Conservation (phyloP, 352 stramenopile genomes). For the Phytophthora nicotianae region DNA sequence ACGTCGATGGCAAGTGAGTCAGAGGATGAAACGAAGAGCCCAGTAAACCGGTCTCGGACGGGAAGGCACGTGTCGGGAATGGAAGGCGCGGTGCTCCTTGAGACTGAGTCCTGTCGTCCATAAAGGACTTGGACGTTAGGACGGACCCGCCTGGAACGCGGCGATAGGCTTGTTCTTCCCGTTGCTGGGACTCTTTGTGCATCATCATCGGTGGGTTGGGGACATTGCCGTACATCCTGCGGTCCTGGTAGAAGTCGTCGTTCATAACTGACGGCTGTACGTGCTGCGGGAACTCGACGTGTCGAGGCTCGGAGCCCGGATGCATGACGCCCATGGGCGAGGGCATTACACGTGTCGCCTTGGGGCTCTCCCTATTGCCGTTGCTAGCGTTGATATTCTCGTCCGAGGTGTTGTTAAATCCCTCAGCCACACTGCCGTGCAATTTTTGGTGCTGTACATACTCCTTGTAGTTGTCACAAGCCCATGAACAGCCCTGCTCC, state of each 20-base stretch:
- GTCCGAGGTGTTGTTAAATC: slow-evolving; percentile 24
- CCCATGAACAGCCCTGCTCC: slow-evolving; percentile 53
- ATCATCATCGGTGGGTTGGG: slow-evolving; percentile 25
- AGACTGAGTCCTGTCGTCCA: slow-evolving; percentile 38
- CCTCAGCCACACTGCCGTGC: slow-evolving; percentile 61
- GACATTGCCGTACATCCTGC: slow-evolving; percentile 28
- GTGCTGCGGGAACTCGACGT: slow-evolving; percentile 25
- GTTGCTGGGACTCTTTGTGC: slow-evolving; percentile 32
- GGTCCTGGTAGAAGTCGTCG: slow-evolving; percentile 43
- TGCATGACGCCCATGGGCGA: slow-evolving; percentile 20
- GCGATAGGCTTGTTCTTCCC: slow-evolving; percentile 41
- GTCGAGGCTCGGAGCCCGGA: slow-evolving; percentile 2
- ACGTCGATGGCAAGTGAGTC: slow-evolving; percentile 30
- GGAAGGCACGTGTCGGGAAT: slow-evolving; percentile 66
- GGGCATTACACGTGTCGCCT: slow-evolving; percentile 12
- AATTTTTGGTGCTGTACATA: slow-evolving; percentile 77
- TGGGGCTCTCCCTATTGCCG: slow-evolving; percentile 14
- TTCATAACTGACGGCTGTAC: slow-evolving; percentile 7
- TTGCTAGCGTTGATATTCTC: slow-evolving; percentile 30
- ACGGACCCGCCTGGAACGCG: slow-evolving; percentile 1
- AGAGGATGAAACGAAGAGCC: slow-evolving; percentile 48
- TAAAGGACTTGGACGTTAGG: slow-evolving; percentile 30
- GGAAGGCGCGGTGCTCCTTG: slow-evolving; percentile 41
- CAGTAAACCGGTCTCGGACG: slow-evolving; percentile 46
- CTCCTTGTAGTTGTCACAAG: slow-evolving; percentile 88